A percentile compares a stretch with the other conserved stretches of the same genome.
Evolutionary conservation across 2,329 filamentous ascomycete genomes (phyloP).

Genomic region (Aspergillus sp.): DNA sequence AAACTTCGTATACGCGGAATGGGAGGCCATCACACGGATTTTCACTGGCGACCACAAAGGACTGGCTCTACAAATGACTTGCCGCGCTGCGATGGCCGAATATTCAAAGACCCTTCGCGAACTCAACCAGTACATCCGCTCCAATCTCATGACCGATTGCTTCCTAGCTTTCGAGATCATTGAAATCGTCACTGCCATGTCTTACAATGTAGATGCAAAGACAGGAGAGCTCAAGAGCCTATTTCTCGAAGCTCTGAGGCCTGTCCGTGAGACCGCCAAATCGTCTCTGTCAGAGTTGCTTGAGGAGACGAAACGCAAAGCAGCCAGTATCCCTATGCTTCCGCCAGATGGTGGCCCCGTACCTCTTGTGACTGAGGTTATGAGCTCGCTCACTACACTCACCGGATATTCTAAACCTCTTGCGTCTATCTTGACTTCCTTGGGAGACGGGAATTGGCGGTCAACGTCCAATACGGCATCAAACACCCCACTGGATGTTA

Average conservation of each 20-base stretch:
- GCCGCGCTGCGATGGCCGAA: slow-evolving; percentile 73
- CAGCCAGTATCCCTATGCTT: slow-evolving; percentile 64
- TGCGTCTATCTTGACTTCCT: slow-evolving; percentile 83
- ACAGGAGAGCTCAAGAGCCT: slow-evolving; percentile 83
- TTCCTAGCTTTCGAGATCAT: slow-evolving; percentile 94
- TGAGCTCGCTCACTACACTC: slow-evolving; percentile 83
- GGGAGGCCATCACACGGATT: slow-evolving; percentile 84
- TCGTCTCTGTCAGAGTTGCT: slow-evolving; percentile 78
- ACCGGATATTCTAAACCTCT: slow-evolving; percentile 82
- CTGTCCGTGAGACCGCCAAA: slow-evolving; percentile 89
- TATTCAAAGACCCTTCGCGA: slow-evolving; percentile 84
- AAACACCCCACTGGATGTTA: slow-evolving; percentile 78
- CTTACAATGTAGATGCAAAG: slow-evolving; percentile 73
- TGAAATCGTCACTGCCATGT: slow-evolving; percentile 79
- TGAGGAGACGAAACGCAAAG: slow-evolving; percentile 75
- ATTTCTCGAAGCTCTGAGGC: slow-evolving; percentile 81
- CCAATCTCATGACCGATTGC: slow-evolving; percentile 84
- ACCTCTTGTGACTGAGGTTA: slow-evolving; percentile 76
- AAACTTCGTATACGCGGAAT: slow-evolving; percentile 81
- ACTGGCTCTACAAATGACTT: slow-evolving; percentile 74
- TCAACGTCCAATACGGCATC: slow-evolving; percentile 63
- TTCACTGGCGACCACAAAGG: slow-evolving; percentile 86
- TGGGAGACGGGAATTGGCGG: slow-evolving; percentile 89
- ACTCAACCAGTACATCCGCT: slow-evolving; percentile 84
- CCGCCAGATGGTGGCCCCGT: slow-evolving; percentile 77